These are phyloP conservation scores for Amanita inopinata DNA, from an alignment of 768 basidiomycete genomes.

Conservation along the genomic window DNA sequence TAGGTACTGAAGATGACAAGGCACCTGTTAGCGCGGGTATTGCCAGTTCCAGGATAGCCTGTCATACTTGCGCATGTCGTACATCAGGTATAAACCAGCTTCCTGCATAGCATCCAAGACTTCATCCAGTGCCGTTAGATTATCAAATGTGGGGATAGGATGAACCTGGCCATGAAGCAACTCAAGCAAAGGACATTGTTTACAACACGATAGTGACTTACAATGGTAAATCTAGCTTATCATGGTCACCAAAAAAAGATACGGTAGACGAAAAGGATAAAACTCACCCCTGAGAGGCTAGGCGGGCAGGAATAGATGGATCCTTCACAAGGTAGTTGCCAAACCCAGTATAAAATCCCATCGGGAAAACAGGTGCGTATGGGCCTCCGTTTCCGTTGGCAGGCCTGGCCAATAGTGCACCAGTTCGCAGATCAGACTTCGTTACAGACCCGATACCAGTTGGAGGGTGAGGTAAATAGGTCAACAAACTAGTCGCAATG, in stretches of 20 bases:
- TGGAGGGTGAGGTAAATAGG: constrained; percentile 39
- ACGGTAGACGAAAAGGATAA: too few species aligned
- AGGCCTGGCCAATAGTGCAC: constrained; percentile 42
- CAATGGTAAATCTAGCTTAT: constrained; percentile 35
- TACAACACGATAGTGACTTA: constrained; percentile 17
- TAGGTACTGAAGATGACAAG: constrained; percentile 41
- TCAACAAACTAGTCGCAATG: constrained; percentile 32
- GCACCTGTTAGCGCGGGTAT: too few species aligned
- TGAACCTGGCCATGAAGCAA: constrained; percentile 45
- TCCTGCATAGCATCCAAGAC: constrained; percentile 67
- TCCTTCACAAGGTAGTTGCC: constrained; percentile 44
- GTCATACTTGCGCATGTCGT: constrained; percentile 63
- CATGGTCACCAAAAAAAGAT: too few species aligned
- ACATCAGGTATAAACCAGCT: constrained; percentile 65
- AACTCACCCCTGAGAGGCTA: constrained; percentile 50
- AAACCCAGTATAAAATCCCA: constrained; percentile 67
- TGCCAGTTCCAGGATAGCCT: too few species aligned
- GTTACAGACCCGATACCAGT: constrained; percentile 44
- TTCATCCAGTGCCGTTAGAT: constrained; percentile 43
- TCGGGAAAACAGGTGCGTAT: constrained; percentile 53
- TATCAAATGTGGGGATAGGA: constrained; percentile 56
- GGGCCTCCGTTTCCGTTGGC: constrained; percentile 37
- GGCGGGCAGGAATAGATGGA: constrained; percentile 39
- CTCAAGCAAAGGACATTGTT: constrained; percentile 13
- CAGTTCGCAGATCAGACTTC: constrained; percentile 53